phyloP scores from a whole-genome alignment of 2,329 filamentous ascomycete species.

The Meredithiella fracta region DNA sequence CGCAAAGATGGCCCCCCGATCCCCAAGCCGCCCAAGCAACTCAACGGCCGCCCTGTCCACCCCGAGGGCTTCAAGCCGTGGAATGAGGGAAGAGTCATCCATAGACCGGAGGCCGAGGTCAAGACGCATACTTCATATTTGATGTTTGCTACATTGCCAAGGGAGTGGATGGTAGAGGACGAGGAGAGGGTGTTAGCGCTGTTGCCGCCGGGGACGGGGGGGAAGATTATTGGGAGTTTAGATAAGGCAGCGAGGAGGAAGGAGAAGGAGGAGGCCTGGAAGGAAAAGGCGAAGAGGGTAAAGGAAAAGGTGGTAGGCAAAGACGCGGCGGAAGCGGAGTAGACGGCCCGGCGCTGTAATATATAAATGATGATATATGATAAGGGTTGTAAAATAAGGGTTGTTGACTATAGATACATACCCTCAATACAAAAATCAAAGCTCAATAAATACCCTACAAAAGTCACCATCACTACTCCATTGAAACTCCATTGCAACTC shows the following conservation, averaged over 20 bases:
- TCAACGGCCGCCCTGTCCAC: neutral
- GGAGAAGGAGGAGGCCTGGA: slow-evolving; percentile 37
- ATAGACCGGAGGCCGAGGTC: slow-evolving; percentile 70
- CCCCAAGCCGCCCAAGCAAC: slow-evolving; percentile 7
- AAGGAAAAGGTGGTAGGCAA: slow-evolving; percentile 20
- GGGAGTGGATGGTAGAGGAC: slow-evolving; percentile 68
- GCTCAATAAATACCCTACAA: neutral
- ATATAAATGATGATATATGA: neutral
- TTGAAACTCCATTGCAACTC: too few relatives aligned
- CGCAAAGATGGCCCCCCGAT: neutral
- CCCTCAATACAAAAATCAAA: slow-evolving; percentile 1
- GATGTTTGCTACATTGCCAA: slow-evolving; percentile 79
- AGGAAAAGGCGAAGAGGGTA: slow-evolving; percentile 31
- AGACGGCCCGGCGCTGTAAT: neutral
- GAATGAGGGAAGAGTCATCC: slow-evolving; percentile 60
- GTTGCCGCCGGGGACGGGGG: slow-evolving; percentile 44
- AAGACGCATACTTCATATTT: slow-evolving; percentile 97
- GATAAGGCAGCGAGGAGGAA: slow-evolving; percentile 39
- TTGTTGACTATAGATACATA: neutral
- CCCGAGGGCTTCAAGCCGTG: slow-evolving; percentile 34
- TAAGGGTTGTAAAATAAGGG: neutral
- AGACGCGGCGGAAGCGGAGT: neutral
- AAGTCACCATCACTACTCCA: neutral
- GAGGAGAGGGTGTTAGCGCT: slow-evolving; percentile 47
- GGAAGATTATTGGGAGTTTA: slow-evolving; percentile 34